Evolutionary conservation across 148 eudicot genomes (phyloP), one percentile per base, ranked within the genome.

Genomic region (Heliamphora exappendiculata): DNA sequence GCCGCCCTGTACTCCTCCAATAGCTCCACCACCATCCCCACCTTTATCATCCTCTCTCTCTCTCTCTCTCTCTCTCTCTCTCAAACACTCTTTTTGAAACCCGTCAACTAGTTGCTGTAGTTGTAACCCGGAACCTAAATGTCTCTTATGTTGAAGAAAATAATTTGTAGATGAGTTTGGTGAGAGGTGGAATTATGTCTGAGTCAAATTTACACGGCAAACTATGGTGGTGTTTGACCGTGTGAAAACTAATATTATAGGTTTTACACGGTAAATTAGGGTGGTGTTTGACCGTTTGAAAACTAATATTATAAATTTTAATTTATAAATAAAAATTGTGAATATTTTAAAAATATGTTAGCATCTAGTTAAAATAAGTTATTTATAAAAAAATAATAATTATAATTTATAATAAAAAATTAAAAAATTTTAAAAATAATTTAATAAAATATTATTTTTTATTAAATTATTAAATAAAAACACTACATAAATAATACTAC

Each of bases 21-120:
- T 36, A 86, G 80, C 78, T 83, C 89, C 81, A 83, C 86, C 82
- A 85, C 62, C 63, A 76, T 72, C 57, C 82, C 86, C 55, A 88
- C 72, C 73, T 74, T 81, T 62, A 88, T 83, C 91, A 88, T 86
- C 70, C 36, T 70, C 80, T 69, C 50, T 60, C 78, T 54, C 26
- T 34, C 24, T 31, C 73, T 19, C 67, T 50, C 74, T 68, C 13
- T n/a, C 60, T 68, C 50, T 70, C 49, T 64, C 64, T 65, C 72
- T 59, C 31, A 50, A n/a, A 37, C 33, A 42, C 14, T 64, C 26
- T 36, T 7, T 37, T 54, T 58, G 47, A 17, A 70, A 29, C 26
- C 66, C 36, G 1, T 60, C 66, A 24, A 60, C 31, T 29, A 11
- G 47, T 5, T 29, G 14, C 16, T 50, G 54, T 20, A 50, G 7